These are phyloP conservation scores for Cystobasidium ongulense DNA, from an alignment of 768 basidiomycete genomes.

Conservation along the genomic window DNA sequence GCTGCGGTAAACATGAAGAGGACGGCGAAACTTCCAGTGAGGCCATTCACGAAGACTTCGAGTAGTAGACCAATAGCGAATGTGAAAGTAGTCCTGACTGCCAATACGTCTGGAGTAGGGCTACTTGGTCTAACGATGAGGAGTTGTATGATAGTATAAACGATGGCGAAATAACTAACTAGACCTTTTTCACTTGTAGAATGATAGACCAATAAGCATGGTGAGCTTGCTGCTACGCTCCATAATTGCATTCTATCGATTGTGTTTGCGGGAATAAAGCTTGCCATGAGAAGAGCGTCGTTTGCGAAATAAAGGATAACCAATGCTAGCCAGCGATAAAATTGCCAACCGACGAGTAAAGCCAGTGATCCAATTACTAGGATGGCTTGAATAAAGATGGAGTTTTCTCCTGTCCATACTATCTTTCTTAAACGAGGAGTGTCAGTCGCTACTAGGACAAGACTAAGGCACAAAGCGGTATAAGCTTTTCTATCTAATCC, in stretches of 20 bases:
- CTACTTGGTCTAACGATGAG: neutral
- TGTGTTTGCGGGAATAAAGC: conserved; percentile 2
- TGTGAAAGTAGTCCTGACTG: neutral
- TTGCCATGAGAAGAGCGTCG: conserved; percentile 18
- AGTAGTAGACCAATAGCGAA: neutral
- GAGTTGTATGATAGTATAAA: neutral
- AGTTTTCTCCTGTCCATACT: conserved; percentile 18
- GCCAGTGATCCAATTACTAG: neutral
- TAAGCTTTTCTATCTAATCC: conserved; percentile 14
- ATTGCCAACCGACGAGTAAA: neutral
- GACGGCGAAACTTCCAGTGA: neutral
- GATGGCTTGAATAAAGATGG: neutral
- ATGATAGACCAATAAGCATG: conserved; percentile 7
- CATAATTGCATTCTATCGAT: neutral
- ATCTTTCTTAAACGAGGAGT: conserved; percentile 10
- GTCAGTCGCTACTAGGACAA: conserved; percentile 4
- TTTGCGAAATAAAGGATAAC: conserved; percentile 4
- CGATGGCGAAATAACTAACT: neutral
- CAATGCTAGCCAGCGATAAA: conserved; percentile 18
- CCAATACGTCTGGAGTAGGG: neutral
- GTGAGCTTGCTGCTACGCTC: neutral
- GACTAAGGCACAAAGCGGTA: neutral
- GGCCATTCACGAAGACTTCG: conserved; percentile 7
- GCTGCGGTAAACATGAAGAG: neutral
- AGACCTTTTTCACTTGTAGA: conserved; percentile 11